Evolutionary conservation across 257 asterid species (phyloP).

Genomic region (Striga asiatica): DNA sequence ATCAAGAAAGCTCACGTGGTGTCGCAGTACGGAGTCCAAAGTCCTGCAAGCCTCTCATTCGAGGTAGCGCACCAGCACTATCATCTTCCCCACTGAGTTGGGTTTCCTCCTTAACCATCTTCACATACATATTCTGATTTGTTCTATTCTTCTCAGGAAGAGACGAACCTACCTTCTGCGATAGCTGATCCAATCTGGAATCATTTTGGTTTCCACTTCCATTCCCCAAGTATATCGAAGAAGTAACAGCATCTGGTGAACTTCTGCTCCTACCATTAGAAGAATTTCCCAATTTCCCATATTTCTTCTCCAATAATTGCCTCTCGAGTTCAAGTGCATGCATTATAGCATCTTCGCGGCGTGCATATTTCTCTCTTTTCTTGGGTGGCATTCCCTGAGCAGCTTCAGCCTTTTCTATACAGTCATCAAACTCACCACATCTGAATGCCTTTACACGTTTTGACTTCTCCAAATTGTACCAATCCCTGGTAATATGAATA

Average conservation of each 20-base stretch:
- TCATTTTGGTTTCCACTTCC: constrained; percentile 31
- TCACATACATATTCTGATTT: constrained; percentile 25
- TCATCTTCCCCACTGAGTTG: constrained; percentile 54
- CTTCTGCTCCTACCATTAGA: constrained; percentile 31
- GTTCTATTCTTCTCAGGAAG: constrained; percentile 30
- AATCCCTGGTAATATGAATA: constrained; percentile 47
- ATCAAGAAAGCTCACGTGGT: constrained; percentile 34
- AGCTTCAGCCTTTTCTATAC: constrained; percentile 96
- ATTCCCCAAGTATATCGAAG: constrained; percentile 34
- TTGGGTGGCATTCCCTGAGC: constrained; percentile 90
- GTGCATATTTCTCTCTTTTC: constrained; percentile 98
- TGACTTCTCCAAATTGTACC: constrained; percentile 98
- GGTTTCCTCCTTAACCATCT: constrained; percentile 32
- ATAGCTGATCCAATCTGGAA: constrained; percentile 24
- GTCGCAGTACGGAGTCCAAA: constrained; percentile 59
- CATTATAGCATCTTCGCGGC: constrained; percentile 94
- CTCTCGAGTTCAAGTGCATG: constrained; percentile 97
- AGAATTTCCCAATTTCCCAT: constrained; percentile 50
- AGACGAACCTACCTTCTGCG: constrained; percentile 32
- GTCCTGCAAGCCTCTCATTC: constrained; percentile 86
- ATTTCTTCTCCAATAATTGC: constrained; percentile 52
- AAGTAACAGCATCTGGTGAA: constrained; percentile 42
- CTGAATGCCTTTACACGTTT: constrained; percentile 95
- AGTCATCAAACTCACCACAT: constrained; percentile 90
- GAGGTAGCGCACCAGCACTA: constrained; percentile 41